Evolutionary conservation across 1,284 basidiomycete species (phyloP).

Genomic region (Fomitopsis pinicola): DNA sequence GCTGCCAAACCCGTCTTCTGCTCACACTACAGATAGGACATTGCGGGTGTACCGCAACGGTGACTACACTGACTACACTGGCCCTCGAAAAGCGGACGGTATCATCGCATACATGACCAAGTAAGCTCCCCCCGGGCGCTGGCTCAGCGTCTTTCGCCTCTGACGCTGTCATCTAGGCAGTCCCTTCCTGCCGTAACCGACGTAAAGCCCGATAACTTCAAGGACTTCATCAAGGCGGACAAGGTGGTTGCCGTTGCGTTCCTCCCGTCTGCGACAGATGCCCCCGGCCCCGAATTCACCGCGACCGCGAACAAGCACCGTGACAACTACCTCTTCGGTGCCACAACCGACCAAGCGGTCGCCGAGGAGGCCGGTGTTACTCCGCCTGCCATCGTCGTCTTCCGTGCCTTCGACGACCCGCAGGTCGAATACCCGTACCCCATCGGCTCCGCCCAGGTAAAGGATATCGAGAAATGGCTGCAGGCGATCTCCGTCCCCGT

Average conservation of each 20-base stretch:
- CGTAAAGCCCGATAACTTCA: slow-evolving; percentile 72
- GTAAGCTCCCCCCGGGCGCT: slow-evolving; percentile 42
- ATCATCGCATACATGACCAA: slow-evolving; percentile 98
- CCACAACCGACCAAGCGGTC: slow-evolving; percentile 69
- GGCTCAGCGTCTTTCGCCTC: not conserved
- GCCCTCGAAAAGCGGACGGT: slow-evolving; percentile 92
- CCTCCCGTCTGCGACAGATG: slow-evolving; percentile 63
- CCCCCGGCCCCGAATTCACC: slow-evolving; percentile 71
- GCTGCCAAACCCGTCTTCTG: not conserved
- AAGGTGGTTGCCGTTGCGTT: slow-evolving; percentile 91
- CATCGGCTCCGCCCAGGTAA: slow-evolving; percentile 48
- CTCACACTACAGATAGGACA: slow-evolving; percentile 41
- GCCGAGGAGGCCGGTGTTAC: slow-evolving; percentile 70
- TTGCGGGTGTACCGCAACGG: slow-evolving; percentile 93
- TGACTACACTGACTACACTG: slow-evolving; percentile 73
- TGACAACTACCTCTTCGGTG: slow-evolving; percentile 92
- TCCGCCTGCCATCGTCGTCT: slow-evolving; percentile 85
- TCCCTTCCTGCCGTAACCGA: slow-evolving; percentile 90
- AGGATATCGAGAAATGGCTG: slow-evolving; percentile 77
- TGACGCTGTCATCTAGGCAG: slow-evolving; percentile 54
- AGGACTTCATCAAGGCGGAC: slow-evolving; percentile 88
- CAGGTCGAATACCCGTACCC: slow-evolving; percentile 68
- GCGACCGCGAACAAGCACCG: slow-evolving; percentile 83
- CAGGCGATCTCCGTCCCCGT: slow-evolving; percentile 84
- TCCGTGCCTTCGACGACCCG: slow-evolving; percentile 92